Conservation (phyloP, 2,329 filamentous ascomycete genomes). For the Biscogniauxia sp. region DNA sequence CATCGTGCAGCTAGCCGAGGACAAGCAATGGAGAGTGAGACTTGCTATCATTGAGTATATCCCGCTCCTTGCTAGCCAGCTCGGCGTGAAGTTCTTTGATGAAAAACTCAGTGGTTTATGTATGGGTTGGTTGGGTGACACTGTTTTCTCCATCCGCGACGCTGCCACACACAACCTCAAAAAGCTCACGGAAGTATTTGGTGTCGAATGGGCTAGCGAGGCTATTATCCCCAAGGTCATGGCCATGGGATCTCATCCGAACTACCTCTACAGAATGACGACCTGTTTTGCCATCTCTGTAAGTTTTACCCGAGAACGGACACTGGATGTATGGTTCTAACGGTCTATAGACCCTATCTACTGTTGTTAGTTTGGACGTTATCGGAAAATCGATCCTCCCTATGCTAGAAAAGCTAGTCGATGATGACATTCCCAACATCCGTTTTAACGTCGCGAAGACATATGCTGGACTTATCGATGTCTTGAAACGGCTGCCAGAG, state of each 20-base stretch:
- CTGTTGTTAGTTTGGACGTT: conserved; percentile 88
- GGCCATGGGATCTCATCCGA: conserved; percentile 96
- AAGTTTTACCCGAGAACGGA: conserved; percentile 42
- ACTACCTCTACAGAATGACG: conserved; percentile 99
- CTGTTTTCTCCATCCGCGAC: conserved; percentile 97
- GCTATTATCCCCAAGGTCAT: conserved; percentile 98
- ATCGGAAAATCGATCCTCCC: conserved; percentile 91
- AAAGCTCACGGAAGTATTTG: conserved; percentile 98
- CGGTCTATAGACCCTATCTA: conserved; percentile 74
- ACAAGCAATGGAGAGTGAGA: conserved; percentile 98
- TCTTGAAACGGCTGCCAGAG: conserved; percentile 86
- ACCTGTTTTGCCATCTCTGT: conserved; percentile 99
- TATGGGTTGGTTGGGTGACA: conserved; percentile 98
- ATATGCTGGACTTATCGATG: conserved; percentile 83
- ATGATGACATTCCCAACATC: conserved; percentile 96
- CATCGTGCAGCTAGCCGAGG: conserved; percentile 95
- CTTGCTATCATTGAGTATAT: conserved; percentile 99
- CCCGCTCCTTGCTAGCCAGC: conserved; percentile 88
- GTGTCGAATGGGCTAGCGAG: conserved; percentile 94
- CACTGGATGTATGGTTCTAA: conserved; percentile 8
- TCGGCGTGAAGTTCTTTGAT: conserved; percentile 97
- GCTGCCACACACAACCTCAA: conserved; percentile 96
- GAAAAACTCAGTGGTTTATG: conserved; percentile 93
- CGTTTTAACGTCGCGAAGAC: conserved; percentile 99
- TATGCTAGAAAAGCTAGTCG: conserved; percentile 91